phyloP scores from a whole-genome alignment of 306 rosid species.

The Gastrolobium bilobum region DNA sequence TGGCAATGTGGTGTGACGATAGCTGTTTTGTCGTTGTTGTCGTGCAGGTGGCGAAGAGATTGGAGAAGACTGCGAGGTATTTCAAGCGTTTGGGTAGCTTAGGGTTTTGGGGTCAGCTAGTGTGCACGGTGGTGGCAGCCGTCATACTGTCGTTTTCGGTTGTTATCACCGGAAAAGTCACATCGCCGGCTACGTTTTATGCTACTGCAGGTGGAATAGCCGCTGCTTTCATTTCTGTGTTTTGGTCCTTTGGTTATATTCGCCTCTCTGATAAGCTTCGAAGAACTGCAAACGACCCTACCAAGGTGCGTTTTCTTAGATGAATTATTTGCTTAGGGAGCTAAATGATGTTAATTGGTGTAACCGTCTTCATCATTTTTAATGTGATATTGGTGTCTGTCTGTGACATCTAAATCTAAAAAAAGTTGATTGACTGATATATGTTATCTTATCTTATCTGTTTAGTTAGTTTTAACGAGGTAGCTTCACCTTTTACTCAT shows the following conservation, averaged over 20 bases:
- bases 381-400: neutral
- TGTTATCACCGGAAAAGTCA: conserved; percentile 79
- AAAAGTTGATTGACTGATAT: neutral
- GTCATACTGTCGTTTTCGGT: conserved; percentile 94
- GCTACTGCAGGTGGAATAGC: conserved; percentile 93
- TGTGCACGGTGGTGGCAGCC: conserved; percentile 88
- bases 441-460: neutral
- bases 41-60: conserved; percentile 85
- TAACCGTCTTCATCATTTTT: neutral
- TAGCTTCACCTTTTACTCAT: conserved; percentile 29
- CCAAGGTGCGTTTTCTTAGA: conserved; percentile 66
- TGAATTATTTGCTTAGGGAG: conserved; percentile 19
- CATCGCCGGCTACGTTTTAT: conserved; percentile 91
- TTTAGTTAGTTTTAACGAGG: conserved; percentile 23
- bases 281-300: conserved; percentile 78
- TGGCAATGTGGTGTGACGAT: conserved; percentile 22
- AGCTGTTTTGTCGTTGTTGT: conserved; percentile 15
- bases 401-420: neutral
- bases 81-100: conserved; percentile 92
- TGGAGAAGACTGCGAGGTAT: conserved; percentile 86
- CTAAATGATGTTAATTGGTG: neutral
- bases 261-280: conserved; percentile 90
- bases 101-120: conserved; percentile 98
- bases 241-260: conserved; percentile 97
- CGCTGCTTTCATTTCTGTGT: conserved; percentile 90